Evolutionary conservation across 1,284 basidiomycete species (phyloP).

Genomic region (Phylloboletellus chloephorus): DNA sequence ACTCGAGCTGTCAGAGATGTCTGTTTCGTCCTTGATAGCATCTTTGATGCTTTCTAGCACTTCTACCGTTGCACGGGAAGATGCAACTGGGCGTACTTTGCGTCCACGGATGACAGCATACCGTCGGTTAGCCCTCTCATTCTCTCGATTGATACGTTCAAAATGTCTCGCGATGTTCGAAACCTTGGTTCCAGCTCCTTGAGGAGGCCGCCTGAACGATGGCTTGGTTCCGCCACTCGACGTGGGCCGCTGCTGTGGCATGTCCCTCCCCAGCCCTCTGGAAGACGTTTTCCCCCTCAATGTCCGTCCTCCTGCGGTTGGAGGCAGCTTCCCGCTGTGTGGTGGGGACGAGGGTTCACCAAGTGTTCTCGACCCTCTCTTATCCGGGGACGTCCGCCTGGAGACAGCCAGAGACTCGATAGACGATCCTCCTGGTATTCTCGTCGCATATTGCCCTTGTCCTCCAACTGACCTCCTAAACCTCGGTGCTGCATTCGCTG

Average conservation of each 20-base stretch:
- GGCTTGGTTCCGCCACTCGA: slow-evolving; percentile 40
- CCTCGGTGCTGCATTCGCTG: slow-evolving; percentile 76
- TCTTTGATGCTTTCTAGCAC: slow-evolving; percentile 90
- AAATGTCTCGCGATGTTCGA: slow-evolving; percentile 73
- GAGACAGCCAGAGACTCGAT: slow-evolving; percentile 58
- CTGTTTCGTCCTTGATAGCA: slow-evolving; percentile 85
- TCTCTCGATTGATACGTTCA: slow-evolving; percentile 65
- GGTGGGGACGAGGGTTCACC: slow-evolving; percentile 41
- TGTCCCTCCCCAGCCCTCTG: slow-evolving; percentile 44
- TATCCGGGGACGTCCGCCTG: slow-evolving; percentile 67
- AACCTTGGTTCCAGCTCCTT: slow-evolving; percentile 55
- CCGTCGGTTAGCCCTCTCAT: slow-evolving; percentile 60
- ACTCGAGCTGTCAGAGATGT: slow-evolving; percentile 71
- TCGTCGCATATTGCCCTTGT: slow-evolving; percentile 47
- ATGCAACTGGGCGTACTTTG: slow-evolving; percentile 88
- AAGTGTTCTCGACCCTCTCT: slow-evolving; percentile 39
- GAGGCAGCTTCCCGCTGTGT: slow-evolving; percentile 31
- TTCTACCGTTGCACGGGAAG: slow-evolving; percentile 85
- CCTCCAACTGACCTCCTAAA: slow-evolving; percentile 38
- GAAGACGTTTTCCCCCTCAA: slow-evolving; percentile 40
- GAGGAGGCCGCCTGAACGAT: slow-evolving; percentile 48
- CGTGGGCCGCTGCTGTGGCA: slow-evolving; percentile 40
- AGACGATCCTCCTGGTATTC: slow-evolving; percentile 39
- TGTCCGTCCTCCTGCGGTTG: slow-evolving; percentile 27
- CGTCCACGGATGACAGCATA: slow-evolving; percentile 81